Evolutionary conservation across 768 basidiomycete genomes (phyloP), one percentile per base, ranked within the genome.

Genomic region (Agaricus subrufescens): DNA sequence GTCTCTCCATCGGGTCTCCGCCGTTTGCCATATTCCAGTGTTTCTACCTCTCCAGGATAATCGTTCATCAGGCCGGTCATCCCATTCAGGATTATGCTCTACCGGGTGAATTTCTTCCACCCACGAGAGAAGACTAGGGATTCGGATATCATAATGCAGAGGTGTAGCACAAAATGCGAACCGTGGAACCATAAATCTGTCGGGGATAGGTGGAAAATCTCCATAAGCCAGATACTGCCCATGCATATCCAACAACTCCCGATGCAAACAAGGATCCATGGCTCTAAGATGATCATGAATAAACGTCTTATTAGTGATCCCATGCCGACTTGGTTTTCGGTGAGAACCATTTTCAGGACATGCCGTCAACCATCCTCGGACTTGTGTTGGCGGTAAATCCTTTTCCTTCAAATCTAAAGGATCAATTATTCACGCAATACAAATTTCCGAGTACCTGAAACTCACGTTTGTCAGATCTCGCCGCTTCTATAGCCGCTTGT

Each of bases 1-100:
- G 42, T 73, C 58, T 56, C 61, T 57, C 84, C 84, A 85, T 6
- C 66, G 64, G 23, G 74, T 69, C 0, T 54, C 42, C 3, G 66
- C 61, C 27, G 67, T 61, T 23, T 75, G 70, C 34, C 62, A 63
- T 44, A 80, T 83, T n/a, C 88, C 88, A 0, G 86, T 87, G 31
- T 81, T 87, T 38, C 77, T 81, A 0, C 88, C 88, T 47, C 87
- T 73, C 88, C 88, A 91, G 38, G 79, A 70, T 23, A 89, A 54
- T 19, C 78, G 67, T 40, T 84, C 79, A 63, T 85, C 77, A 0
- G 66, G 54, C 68, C 86, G 89, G 43, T 77, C 68, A 26, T 82
- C 78, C 87, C 87, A 91, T 0, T 71, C 72, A 10, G 81, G 75
- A 63, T 86, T 80, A 57, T 83, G 74, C 8, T 67, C 68, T 1